A percentile compares a stretch with the other conserved stretches of the same genome.
phyloP scores from a whole-genome alignment of 2,329 filamentous ascomycete species.

The Fulvia fulva region DNA sequence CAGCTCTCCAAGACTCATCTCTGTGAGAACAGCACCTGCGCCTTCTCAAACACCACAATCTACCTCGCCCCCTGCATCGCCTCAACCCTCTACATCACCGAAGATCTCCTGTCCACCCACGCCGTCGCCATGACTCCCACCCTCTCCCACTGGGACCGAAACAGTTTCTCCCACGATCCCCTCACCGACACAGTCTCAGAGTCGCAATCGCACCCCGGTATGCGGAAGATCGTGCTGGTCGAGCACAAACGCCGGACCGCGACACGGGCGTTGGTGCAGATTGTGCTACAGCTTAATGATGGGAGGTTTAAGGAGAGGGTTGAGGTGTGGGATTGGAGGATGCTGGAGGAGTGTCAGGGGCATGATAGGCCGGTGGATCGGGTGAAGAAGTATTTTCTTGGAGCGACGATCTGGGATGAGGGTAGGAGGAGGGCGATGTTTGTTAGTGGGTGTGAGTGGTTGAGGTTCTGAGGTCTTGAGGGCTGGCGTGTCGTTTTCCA shows the following conservation, averaged over 20 bases:
- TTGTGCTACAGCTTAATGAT: conserved; percentile 22
- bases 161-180: conserved; percentile 22
- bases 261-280: conserved; percentile 12
- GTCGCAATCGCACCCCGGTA: conserved; percentile 30
- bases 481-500: too few species aligned
- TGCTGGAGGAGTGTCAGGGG: conserved; percentile 23
- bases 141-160: conserved; percentile 31
- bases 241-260: conserved; percentile 24
- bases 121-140: conserved; percentile 5
- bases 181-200: conserved; percentile 27
- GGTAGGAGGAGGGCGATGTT: conserved; percentile 20
- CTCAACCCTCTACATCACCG: conserved; percentile 26
- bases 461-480: neutral
- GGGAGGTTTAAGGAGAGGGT: conserved; percentile 27
- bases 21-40: conserved; percentile 17
- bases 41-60: conserved; percentile 22
- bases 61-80: conserved; percentile 30
- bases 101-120: conserved; percentile 28
- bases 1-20: too few species aligned
- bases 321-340: conserved; percentile 33
- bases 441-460: conserved; percentile 16
- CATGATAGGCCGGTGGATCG: conserved; percentile 18
- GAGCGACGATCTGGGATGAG: conserved; percentile 28
- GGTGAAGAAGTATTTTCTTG: conserved; percentile 24
- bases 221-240: conserved; percentile 33